These are phyloP conservation scores for Pythium rhizo-oryzae DNA, from an alignment of 352 stramenopile genomes.

Conservation along the genomic window DNA sequence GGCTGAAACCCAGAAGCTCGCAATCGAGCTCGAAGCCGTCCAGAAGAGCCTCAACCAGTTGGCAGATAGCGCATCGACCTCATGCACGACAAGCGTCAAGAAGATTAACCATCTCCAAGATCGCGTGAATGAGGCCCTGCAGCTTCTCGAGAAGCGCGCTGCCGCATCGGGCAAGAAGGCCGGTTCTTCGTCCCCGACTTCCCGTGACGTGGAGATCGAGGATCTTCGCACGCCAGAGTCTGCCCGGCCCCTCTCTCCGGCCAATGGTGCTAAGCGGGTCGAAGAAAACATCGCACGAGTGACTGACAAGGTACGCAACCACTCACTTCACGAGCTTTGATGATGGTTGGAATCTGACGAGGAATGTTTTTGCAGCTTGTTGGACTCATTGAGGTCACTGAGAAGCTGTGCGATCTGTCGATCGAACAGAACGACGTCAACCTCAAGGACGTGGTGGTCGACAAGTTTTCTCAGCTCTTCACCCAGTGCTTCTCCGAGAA, in stretches of 20 bases:
- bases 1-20: constrained; percentile 79
- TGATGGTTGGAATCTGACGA: not conserved
- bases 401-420: constrained; percentile 73
- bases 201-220: constrained; percentile 46
- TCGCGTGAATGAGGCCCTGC: constrained; percentile 66
- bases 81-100: constrained; percentile 57
- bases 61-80: constrained; percentile 53
- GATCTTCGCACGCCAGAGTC: constrained; percentile 55
- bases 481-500: constrained; percentile 82
- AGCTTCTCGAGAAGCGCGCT: constrained; percentile 67
- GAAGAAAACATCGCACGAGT: constrained; percentile 72
- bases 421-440: constrained; percentile 77
- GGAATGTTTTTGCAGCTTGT: constrained; percentile 38
- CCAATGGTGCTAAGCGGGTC: constrained; percentile 51
- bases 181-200: constrained; percentile 16
- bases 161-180: constrained; percentile 32
- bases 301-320: constrained; percentile 55
- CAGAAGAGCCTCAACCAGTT: constrained; percentile 67
- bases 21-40: constrained; percentile 67
- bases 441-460: constrained; percentile 71
- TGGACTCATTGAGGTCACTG: constrained; percentile 57
- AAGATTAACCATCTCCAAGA: constrained; percentile 66
- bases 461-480: constrained; percentile 66
- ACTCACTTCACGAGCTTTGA: not conserved
- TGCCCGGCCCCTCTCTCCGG: constrained; percentile 39